phyloP scores from a whole-genome alignment of 1,284 basidiomycete species.

The Xerocomus cyaneibrunnescens region DNA sequence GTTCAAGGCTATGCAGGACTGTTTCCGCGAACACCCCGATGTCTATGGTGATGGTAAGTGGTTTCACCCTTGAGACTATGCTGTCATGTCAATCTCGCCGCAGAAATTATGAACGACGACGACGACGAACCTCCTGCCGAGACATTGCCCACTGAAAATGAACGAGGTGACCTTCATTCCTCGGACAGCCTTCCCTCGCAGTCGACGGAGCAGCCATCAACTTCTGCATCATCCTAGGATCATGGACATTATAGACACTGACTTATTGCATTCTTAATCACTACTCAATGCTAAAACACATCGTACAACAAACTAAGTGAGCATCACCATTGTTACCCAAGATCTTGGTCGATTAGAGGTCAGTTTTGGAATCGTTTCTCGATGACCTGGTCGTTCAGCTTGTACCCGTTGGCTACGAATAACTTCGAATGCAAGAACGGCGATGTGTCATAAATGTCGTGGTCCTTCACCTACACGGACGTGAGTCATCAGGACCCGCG shows the following conservation, averaged over 20 bases:
- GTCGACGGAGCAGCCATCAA: conserved; percentile 9
- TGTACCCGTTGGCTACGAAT: conserved; percentile 92
- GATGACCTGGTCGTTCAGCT: conserved; percentile 58
- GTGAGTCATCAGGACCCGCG: conserved; percentile 15
- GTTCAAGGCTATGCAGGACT: conserved; percentile 98
- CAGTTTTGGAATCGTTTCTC: conserved; percentile 64
- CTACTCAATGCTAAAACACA: conserved; percentile 31
- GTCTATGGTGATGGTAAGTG: conserved; percentile 87
- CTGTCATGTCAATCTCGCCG: conserved; percentile 7
- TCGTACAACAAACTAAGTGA: conserved; percentile 13
- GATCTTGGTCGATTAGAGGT: conserved; percentile 13
- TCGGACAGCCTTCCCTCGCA: conserved; percentile 9
- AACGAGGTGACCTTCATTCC: conserved; percentile 2
- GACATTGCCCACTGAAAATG: conserved; percentile 8
- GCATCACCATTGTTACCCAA: conserved; percentile 4
- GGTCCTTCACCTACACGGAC: conserved; percentile 77
- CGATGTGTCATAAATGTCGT: conserved; percentile 89
- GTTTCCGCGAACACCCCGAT: conserved; percentile 95
- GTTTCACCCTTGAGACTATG: conserved; percentile 3
- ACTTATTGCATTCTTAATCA: conserved; percentile 34
- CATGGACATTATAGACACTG: conserved; percentile 25
- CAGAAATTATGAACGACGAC: conserved; percentile 62
- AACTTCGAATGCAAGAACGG: conserved; percentile 86
- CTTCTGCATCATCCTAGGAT: conserved; percentile 24
- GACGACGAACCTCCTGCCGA: conserved; percentile 40